Base-by-base conservation (phyloP, 345 rosid species). In the Odontarrhena argentea region DNA sequence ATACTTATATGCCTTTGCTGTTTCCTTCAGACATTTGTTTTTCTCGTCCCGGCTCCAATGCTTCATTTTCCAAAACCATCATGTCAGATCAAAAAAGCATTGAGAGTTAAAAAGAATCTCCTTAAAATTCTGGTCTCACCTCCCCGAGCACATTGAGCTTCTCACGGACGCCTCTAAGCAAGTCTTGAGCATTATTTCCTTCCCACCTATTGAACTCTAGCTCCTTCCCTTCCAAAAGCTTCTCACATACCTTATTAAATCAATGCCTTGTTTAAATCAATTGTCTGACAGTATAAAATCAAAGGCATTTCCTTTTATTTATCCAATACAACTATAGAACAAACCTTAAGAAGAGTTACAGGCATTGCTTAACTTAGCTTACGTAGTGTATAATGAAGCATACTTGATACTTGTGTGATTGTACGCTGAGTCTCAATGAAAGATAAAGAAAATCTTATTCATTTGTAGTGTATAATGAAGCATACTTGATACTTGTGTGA, bases 111-210 rank as follows among this genome's bases (percentile, higher is more conserved):
- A 41, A 48, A 61, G 22, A 8, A 38, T 38, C 9, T 38, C 9
- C 64, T 56, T 68, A 51, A 62, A 36, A 62, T 32, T 32, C 36
- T 32, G 7, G 8, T 56, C 69, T 65, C 57, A 87, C 98, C 97
- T 90, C 90, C 24, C 96, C 88, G 11, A 93, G 96, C 75, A 73
- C 76, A 76, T 93, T 93, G 68, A 90, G 90, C 63, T 90, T 88
- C 69, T 85, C 86, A 8, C 96, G 84, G 14, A 87, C 82, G 6
- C 79, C 85, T 80, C 69, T 85, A 76, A 90, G 70, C 74, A 80
- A 73, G 72, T 83, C 85, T 63, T 77, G 75, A 8, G 46, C 84
- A 71, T 84, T 80, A 71, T 84, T 80, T 24, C 87, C 89, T 34
- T 86, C 85, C 96, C 96, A 87, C 45, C 38, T 71, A 67, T 69